phyloP scores from a whole-genome alignment of 2,329 filamentous ascomycete genomes.

The Apiospora sp. region DNA sequence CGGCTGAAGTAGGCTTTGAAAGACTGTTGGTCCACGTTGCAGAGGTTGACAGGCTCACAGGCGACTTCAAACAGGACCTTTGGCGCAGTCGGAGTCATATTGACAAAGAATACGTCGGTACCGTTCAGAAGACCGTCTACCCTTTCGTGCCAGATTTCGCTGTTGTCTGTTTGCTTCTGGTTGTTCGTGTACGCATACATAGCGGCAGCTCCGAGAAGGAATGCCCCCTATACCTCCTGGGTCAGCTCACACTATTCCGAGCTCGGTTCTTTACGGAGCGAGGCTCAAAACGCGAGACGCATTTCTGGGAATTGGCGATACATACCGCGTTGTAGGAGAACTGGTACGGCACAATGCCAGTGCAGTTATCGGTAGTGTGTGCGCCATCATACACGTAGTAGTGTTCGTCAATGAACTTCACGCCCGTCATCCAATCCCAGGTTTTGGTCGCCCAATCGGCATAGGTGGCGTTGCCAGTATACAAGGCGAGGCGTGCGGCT shows the following conservation, averaged over 20 bases:
- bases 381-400: constrained; percentile 71
- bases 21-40: constrained; percentile 68
- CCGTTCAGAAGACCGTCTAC: constrained; percentile 64
- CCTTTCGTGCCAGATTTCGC: constrained; percentile 63
- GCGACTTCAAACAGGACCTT: constrained; percentile 69
- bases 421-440: constrained; percentile 72
- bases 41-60: constrained; percentile 68
- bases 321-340: constrained; percentile 70
- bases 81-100: constrained; percentile 51
- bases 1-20: constrained; percentile 71
- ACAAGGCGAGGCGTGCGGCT: constrained; percentile 74
- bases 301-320: not conserved
- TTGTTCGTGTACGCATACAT: constrained; percentile 70
- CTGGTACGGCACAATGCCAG: constrained; percentile 64
- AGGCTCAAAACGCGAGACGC: not conserved
- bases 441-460: constrained; percentile 77
- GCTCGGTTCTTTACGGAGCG: too few species aligned
- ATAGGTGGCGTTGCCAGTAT: constrained; percentile 81
- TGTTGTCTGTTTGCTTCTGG: constrained; percentile 38
- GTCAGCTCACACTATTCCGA: not conserved
- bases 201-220: constrained; percentile 71
- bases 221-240: constrained; percentile 54
- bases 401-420: constrained; percentile 65
- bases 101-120: constrained; percentile 60
- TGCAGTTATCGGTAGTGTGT: constrained; percentile 65